Conservation (phyloP, 2,329 filamentous ascomycete species). For the Cadophora luteo-olivacea region DNA sequence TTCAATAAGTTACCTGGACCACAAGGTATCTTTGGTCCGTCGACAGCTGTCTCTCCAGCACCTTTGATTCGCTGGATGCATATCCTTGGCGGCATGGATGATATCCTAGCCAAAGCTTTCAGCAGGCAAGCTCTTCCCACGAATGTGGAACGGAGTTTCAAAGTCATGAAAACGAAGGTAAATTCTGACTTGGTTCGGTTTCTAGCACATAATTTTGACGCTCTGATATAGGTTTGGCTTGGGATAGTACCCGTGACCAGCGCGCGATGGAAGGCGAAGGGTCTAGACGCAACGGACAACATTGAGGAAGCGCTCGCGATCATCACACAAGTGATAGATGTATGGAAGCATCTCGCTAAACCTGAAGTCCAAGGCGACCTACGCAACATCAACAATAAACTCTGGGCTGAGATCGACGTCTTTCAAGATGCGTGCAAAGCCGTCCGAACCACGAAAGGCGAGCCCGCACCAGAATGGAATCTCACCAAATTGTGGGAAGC, state of each 20-base stretch:
- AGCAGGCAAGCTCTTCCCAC: slow-evolving; percentile 1
- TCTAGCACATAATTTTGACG: slow-evolving; percentile 7
- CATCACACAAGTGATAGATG: slow-evolving; percentile 34
- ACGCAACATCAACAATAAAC: slow-evolving; percentile 31
- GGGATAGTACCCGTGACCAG: slow-evolving; percentile 33
- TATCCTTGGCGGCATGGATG: slow-evolving; percentile 29
- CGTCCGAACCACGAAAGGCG: slow-evolving; percentile 22
- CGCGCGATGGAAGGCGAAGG: slow-evolving; percentile 34
- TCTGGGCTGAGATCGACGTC: slow-evolving; percentile 34
- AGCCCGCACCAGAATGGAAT: slow-evolving; percentile 26
- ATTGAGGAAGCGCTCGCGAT: slow-evolving; percentile 39
- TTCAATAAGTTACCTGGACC: slow-evolving; percentile 30
- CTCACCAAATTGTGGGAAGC: slow-evolving; percentile 35
- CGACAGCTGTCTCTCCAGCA: slow-evolving; percentile 25
- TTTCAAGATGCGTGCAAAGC: slow-evolving; percentile 37
- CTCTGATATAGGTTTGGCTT: slow-evolving; percentile 34
- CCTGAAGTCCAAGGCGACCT: slow-evolving; percentile 35
- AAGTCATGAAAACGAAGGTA: slow-evolving; percentile 32
- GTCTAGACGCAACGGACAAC: slow-evolving; percentile 33
- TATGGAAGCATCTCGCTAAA: slow-evolving; percentile 33
- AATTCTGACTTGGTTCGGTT: not conserved
- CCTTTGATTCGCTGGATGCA: slow-evolving; percentile 30
- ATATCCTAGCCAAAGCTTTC: slow-evolving; percentile 22
- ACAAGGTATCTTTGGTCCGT: slow-evolving; percentile 21
- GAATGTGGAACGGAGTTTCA: slow-evolving; percentile 31